Base-by-base conservation (phyloP, 441 rosid genomes). In the Macaranga tanarius region DNA sequence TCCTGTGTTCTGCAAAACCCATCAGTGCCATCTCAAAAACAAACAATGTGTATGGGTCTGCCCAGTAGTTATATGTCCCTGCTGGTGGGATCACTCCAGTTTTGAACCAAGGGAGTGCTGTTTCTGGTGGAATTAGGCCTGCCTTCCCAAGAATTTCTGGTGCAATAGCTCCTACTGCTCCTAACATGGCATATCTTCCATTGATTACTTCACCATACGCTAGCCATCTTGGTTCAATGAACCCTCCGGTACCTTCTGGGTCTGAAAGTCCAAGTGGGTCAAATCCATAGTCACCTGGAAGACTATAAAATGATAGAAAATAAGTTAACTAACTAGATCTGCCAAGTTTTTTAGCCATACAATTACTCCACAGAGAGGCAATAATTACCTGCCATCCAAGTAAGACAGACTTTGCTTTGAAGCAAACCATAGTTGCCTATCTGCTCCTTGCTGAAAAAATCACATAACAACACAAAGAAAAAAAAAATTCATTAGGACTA, bases 221-320 rank as follows among this genome's bases (percentile, higher is more conserved):
- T 64, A 95, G 65, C 99, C 99, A 95, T 79, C 67, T 86, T 0
- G 99, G 99, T 81, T 95, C 96, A 31, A 95, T 88, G 90, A 95
- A 95, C 64, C 93, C 97, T 69, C 99, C 97, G 1, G 97, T 73
- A 40, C 99, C 97, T 42, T 95, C 97, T 0, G 99, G 99, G 79
- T 95, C 97, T 1, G 99, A 95, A 19, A 95, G 97, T n/a, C 99
- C 99, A 50, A 92, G 86, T 9, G 97, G 97, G 81, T 95, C 97
- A 48, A 95, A 95, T 56, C 99, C 97, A 20, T 13, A 92, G 83
- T 94, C 99, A 15, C 99, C 99, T 16, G 99, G 99, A 22, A 94
- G 89, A 81, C 98, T 91, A 82, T 61, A 34, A 34, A 34, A 67
- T 6, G 70, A 47, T 10, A 64, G 22, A 54, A 42, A 57, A 3